Evolutionary conservation across 192 early-diverging fungal genomes (phyloP).

Genomic region (Backusella westeae): DNA sequence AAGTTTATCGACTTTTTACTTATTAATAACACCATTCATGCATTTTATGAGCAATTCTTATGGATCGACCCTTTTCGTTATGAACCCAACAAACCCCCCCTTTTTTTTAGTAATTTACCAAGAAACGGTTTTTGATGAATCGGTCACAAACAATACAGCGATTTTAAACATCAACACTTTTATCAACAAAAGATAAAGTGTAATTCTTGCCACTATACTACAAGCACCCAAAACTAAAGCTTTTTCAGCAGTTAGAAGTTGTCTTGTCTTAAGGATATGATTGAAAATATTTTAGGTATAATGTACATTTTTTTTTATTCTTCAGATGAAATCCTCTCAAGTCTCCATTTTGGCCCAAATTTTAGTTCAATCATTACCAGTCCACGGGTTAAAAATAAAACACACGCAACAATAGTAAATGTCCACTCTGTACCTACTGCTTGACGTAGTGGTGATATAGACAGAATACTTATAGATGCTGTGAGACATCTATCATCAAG

Average conservation of each 20-base stretch:
- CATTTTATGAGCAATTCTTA: neutral
- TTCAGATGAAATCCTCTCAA: neutral
- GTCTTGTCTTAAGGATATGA: neutral
- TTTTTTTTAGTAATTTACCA: no score
- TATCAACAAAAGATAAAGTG: no score
- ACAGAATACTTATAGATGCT: neutral
- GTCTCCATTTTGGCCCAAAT: neutral
- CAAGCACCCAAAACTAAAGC: no score
- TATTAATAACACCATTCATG: neutral
- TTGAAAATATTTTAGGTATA: neutral
- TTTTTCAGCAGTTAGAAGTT: neutral
- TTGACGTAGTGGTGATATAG: neutral
- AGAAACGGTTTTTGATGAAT: no score
- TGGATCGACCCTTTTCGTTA: neutral
- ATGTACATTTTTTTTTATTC: neutral
- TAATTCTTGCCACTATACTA: no score
- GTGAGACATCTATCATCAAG: neutral
- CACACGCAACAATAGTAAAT: neutral
- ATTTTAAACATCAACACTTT: no score
- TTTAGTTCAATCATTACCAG: neutral
- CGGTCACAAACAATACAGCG: no score
- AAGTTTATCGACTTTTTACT: neutral
- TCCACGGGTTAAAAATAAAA: neutral
- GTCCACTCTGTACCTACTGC: neutral
- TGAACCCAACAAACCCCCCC: no score